Base-by-base conservation (phyloP, 23 red algal species). In the Porphyridium purpureum region DNA sequence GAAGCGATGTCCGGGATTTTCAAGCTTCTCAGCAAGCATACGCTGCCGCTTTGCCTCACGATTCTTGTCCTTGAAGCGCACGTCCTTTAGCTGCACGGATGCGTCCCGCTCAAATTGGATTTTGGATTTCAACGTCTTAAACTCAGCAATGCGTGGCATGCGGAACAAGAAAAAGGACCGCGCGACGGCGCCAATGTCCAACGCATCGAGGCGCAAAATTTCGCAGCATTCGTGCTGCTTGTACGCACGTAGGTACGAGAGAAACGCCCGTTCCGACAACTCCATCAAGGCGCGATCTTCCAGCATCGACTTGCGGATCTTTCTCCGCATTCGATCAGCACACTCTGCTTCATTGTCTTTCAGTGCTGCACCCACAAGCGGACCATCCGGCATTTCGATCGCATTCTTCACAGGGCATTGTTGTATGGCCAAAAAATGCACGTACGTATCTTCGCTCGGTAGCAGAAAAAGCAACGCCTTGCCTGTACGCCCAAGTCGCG, bases 231-330 rank as follows among this genome's bases (percentile, higher is more conserved):
- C 53, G 36, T 85, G 80, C 52, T 85, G 67, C 58, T 85, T 85
- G 50, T 85, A 85, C 14, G 80, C 80, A 4, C 80, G 52, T 15
- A 85, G 58, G 54, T 75, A 85, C 11, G 67, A 74, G 27, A 85
- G 26, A 57, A 75, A 85, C 9, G 80, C 80, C 6, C 22, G 21
- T 34, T 85, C 80, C 5, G 80, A 62, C 1, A 59, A 63, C 24
- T 85, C 80, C 11, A 85, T 48, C 4, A 85, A 20, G 8, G 80
- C 68, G 15, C 80, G 49, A 33, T 85, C 80, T 0, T n/a, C 55
- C 24, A 75, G 27, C 1, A 54, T 67, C 20, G 61, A 52, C 29
- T 72, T 40, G 7, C 60, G 58, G n/a, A n/a, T n/a, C n/a, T n/a
- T n/a, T n/a, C n/a, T n/a, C n/a, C n/a, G n/a, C 4, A 70, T 17